Evolutionary conservation across 208 protist genomes (phyloP).

Genomic region (Spongospora subterranea): DNA sequence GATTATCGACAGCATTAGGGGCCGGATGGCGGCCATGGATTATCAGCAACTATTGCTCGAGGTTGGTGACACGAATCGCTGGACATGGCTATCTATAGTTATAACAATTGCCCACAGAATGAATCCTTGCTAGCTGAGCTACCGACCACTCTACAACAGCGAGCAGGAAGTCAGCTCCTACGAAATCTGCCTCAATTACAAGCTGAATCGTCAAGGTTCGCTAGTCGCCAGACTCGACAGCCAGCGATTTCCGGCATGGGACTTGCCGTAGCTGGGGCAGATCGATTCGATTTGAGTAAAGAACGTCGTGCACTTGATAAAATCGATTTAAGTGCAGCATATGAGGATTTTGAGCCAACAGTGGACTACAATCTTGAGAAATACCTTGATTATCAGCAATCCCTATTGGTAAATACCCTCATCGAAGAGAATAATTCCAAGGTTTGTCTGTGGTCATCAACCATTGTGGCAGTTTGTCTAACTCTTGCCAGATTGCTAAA

Average conservation of each 20-base stretch:
- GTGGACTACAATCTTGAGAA: conserved; percentile 2
- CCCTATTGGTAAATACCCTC: conserved; percentile 30
- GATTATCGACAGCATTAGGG: too few species aligned
- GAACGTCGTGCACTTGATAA: conserved; percentile 43
- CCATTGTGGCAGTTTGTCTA: neutral
- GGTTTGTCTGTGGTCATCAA: neutral
- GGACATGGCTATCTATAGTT: neutral
- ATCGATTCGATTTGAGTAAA: conserved; percentile 54
- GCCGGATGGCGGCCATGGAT: conserved; percentile 42
- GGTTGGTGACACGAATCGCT: neutral
- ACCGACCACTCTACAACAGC: conserved; percentile 25
- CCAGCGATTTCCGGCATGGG: neutral
- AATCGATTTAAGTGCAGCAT: conserved; percentile 29
- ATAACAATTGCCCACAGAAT: neutral
- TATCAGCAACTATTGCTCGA: conserved; percentile 44
- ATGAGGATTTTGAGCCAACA: conserved; percentile 47
- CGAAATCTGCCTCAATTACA: conserved; percentile 16
- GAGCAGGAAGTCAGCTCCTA: conserved; percentile 18
- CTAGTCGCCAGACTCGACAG: neutral
- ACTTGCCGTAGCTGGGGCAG: conserved; percentile 6
- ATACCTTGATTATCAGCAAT: conserved; percentile 54
- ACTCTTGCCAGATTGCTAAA: neutral
- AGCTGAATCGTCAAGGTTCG: conserved; percentile 39
- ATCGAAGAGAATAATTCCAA: conserved; percentile 48
- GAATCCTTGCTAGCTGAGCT: conserved; percentile 31